Evolutionary conservation across 768 basidiomycete genomes (phyloP).

Genomic region (Naematelia aurantialba): DNA sequence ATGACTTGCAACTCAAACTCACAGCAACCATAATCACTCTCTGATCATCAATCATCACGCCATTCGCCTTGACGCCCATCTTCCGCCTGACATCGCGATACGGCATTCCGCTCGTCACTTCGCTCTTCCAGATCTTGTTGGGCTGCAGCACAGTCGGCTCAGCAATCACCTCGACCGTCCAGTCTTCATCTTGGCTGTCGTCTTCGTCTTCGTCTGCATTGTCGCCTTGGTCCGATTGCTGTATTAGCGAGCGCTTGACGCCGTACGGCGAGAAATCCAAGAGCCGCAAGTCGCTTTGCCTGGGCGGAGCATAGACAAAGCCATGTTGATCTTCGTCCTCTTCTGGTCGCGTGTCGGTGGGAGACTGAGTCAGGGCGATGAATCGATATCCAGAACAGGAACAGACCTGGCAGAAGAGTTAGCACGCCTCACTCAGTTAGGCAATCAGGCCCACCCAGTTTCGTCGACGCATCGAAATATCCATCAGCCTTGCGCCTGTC

Average conservation of each 20-base stretch:
- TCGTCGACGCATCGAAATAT: slow-evolving; percentile 27
- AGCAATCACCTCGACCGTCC: slow-evolving; percentile 9
- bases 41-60: slow-evolving; percentile 47
- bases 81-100: slow-evolving; percentile 26
- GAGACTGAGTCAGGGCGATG: slow-evolving; percentile 26
- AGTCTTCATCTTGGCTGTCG: slow-evolving; percentile 7
- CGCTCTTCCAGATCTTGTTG: slow-evolving; percentile 28
- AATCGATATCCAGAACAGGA: slow-evolving; percentile 45
- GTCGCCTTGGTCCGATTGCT: neutral
- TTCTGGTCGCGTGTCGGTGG: neutral
- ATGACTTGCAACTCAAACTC: slow-evolving; percentile 15
- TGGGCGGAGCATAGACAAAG: slow-evolving; percentile 12
- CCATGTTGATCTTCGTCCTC: slow-evolving; percentile 10
- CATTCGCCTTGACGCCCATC: slow-evolving; percentile 31
- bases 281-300: slow-evolving; percentile 22
- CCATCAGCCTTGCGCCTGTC: slow-evolving; percentile 27
- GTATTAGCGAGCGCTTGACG: slow-evolving; percentile 5
- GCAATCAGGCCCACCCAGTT: slow-evolving; percentile 34
- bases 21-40: slow-evolving; percentile 37
- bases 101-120: slow-evolving; percentile 22
- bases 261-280: slow-evolving; percentile 42
- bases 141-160: slow-evolving; percentile 17
- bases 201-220: neutral
- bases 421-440: slow-evolving; percentile 4
- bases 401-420: slow-evolving; percentile 32